These are phyloP conservation scores for Aspergillus floridensis DNA, from an alignment of 2,329 filamentous ascomycete genomes.

Conservation along the genomic window DNA sequence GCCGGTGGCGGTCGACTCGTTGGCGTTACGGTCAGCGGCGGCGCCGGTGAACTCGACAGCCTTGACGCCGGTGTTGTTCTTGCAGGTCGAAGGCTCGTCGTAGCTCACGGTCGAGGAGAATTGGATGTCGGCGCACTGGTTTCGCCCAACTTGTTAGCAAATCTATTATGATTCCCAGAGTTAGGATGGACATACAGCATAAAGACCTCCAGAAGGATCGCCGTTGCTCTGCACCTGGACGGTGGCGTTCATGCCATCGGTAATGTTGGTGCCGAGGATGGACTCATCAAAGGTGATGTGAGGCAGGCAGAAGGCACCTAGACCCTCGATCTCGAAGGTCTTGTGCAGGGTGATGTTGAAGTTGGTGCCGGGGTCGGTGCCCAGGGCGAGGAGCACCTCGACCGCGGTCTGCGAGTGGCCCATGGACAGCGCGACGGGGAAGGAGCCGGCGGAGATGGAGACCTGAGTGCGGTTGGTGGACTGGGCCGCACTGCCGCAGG, in stretches of 20 bases:
- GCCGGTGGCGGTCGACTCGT: constrained; percentile 40
- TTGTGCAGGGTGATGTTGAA: constrained; percentile 69
- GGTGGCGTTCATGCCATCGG: constrained; percentile 62
- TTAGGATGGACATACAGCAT: constrained; percentile 54
- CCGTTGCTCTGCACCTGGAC: constrained; percentile 68
- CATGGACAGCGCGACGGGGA: constrained; percentile 52
- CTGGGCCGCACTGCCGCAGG: constrained; percentile 52
- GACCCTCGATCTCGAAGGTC: constrained; percentile 58
- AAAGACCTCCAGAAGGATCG: constrained; percentile 59
- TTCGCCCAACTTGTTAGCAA: not conserved
- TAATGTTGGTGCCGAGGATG: constrained; percentile 45
- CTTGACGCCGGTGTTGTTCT: constrained; percentile 57
- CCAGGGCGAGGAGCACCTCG: constrained; percentile 54
- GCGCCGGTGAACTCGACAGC: constrained; percentile 43
- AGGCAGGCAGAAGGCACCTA: constrained; percentile 66
- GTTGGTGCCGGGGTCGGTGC: constrained; percentile 53
- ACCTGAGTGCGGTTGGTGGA: constrained; percentile 48
- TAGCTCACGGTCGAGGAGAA: constrained; percentile 56
- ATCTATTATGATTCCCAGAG: not conserved
- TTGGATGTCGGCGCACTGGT: constrained; percentile 69
- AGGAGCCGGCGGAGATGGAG: constrained; percentile 48
- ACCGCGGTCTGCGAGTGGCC: constrained; percentile 53
- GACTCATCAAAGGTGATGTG: constrained; percentile 45
- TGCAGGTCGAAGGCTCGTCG: constrained; percentile 51
- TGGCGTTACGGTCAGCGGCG: constrained; percentile 43